Evolutionary conservation across 2,329 filamentous ascomycete species (phyloP).

Genomic region (Pseudogymnoascus sp.): DNA sequence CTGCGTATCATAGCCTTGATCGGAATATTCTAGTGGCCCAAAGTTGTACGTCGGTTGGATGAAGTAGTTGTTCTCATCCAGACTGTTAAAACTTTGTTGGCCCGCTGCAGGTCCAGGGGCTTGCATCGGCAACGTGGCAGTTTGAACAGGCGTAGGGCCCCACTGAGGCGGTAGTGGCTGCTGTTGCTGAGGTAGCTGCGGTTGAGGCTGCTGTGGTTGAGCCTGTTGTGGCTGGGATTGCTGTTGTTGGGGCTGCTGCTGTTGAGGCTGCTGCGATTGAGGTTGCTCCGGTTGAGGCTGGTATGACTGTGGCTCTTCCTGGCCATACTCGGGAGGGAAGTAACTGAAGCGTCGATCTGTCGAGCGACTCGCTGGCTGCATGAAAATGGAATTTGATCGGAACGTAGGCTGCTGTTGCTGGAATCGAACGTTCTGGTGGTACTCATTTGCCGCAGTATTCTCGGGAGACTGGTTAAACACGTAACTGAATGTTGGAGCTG

Average conservation of each 20-base stretch:
- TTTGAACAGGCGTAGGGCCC: slow-evolving; percentile 20
- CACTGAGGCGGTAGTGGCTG: slow-evolving; percentile 26
- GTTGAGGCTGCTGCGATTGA: not conserved
- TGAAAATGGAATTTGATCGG: slow-evolving; percentile 61
- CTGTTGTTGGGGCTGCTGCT: not conserved
- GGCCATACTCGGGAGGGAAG: slow-evolving; percentile 49
- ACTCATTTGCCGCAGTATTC: slow-evolving; percentile 29
- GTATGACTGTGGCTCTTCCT: not conserved
- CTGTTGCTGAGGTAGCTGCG: slow-evolving; percentile 22
- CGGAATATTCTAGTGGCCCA: slow-evolving; percentile 30
- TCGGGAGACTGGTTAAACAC: slow-evolving; percentile 53
- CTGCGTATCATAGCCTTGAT: slow-evolving; percentile 39
- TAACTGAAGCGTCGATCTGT: slow-evolving; percentile 56
- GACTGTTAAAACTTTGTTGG: slow-evolving; percentile 13
- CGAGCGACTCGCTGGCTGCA: slow-evolving; percentile 48
- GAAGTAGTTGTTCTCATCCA: slow-evolving; percentile 26
- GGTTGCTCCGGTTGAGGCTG: not conserved
- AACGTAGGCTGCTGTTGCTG: slow-evolving; percentile 46
- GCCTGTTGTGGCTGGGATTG: not conserved
- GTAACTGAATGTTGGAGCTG: slow-evolving; percentile 51
- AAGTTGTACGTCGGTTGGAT: slow-evolving; percentile 28
- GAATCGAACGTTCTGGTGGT: slow-evolving; percentile 11
- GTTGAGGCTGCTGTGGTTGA: not conserved
- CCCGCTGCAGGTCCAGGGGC: not conserved
- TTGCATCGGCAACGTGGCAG: not conserved